These are phyloP conservation scores for maize (Zea mays) DNA, from an alignment of 176 grass and related monocot species.

Conservation along the genomic window DNA sequence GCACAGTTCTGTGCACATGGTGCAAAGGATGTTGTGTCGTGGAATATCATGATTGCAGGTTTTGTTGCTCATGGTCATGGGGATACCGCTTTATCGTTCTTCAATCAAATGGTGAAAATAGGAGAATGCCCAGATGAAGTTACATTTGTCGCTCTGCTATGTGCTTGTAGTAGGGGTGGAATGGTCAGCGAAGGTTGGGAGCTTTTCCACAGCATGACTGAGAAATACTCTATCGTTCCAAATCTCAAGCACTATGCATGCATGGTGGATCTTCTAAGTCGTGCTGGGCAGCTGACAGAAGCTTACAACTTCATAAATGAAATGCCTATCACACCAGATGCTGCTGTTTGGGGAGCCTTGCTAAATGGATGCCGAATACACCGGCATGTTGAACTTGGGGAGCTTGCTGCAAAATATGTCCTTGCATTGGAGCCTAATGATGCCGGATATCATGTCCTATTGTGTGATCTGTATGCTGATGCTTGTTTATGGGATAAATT, in stretches of 20 bases:
- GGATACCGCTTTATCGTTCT: conserved; percentile 60
- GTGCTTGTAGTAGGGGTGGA: conserved; percentile 78
- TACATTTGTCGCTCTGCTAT: conserved; percentile 74
- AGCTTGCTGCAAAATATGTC: conserved; percentile 69
- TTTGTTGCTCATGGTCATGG: conserved; percentile 62
- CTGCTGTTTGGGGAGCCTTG: conserved; percentile 81
- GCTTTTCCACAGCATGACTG: conserved; percentile 65
- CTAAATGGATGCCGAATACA: conserved; percentile 91
- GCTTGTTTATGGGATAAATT: conserved; percentile 71
- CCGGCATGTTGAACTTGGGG: conserved; percentile 69
- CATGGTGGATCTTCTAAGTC: conserved; percentile 91
- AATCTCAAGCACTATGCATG: conserved; percentile 95
- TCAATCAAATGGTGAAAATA: conserved; percentile 62
- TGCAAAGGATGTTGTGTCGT: conserved; percentile 79
- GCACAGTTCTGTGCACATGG: conserved; percentile 57
- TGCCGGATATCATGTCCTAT: conserved; percentile 76
- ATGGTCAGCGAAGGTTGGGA: conserved; percentile 81
- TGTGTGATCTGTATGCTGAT: conserved; percentile 87
- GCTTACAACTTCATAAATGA: conserved; percentile 71
- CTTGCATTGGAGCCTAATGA: conserved; percentile 76
- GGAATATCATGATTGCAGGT: conserved; percentile 88
- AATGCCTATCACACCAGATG: conserved; percentile 77
- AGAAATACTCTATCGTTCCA: conserved; percentile 67
- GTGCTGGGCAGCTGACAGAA: conserved; percentile 65
- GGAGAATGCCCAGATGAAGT: conserved; percentile 83